Percentiles rank a stretch among this genome's conserved stretches.
Evolutionary conservation across 768 basidiomycete genomes (phyloP).

Genomic region (Melanogaster broomeanus): DNA sequence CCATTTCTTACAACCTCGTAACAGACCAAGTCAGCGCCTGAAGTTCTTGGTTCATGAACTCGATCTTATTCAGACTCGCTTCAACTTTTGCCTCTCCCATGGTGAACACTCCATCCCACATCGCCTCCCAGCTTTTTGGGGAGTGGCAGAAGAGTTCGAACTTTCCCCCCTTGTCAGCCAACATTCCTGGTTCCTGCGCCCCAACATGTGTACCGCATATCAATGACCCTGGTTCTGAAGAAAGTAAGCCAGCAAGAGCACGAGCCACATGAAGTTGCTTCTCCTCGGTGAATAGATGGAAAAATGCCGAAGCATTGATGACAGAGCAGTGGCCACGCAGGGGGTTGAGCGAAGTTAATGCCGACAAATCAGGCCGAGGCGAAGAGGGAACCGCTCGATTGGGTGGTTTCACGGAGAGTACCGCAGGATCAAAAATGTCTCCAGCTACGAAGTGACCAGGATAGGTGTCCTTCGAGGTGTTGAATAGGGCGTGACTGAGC

Average conservation of each 20-base stretch:
- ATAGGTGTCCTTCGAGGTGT: slow-evolving; percentile 48
- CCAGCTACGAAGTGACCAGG: slow-evolving; percentile 54
- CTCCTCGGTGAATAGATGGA: slow-evolving; percentile 48
- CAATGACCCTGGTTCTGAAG: slow-evolving; percentile 43
- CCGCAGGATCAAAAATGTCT: slow-evolving; percentile 47
- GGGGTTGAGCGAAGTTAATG: slow-evolving; percentile 42
- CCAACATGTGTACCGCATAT: slow-evolving; percentile 47
- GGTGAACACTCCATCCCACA: slow-evolving; percentile 38
- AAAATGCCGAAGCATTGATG: slow-evolving; percentile 49
- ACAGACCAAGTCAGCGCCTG: neutral
- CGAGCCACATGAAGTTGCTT: slow-evolving; percentile 43
- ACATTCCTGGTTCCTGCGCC: neutral
- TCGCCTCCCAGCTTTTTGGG: slow-evolving; percentile 31
- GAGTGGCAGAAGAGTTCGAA: slow-evolving; percentile 27
- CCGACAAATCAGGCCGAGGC: slow-evolving; percentile 24
- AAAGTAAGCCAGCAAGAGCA: slow-evolving; percentile 42
- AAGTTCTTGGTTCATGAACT: neutral
- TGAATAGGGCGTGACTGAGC: slow-evolving; percentile 60
- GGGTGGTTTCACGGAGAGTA: slow-evolving; percentile 37
- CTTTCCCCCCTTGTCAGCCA: neutral
- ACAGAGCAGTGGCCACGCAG: slow-evolving; percentile 46
- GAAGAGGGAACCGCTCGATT: slow-evolving; percentile 15
- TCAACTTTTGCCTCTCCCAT: slow-evolving; percentile 32
- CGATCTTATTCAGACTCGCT: slow-evolving; percentile 10
- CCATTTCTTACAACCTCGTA: neutral